Percentiles rank a stretch among this genome's conserved stretches.
phyloP scores from a whole-genome alignment of 768 basidiomycete genomes.

The Lepiota subincarnata region DNA sequence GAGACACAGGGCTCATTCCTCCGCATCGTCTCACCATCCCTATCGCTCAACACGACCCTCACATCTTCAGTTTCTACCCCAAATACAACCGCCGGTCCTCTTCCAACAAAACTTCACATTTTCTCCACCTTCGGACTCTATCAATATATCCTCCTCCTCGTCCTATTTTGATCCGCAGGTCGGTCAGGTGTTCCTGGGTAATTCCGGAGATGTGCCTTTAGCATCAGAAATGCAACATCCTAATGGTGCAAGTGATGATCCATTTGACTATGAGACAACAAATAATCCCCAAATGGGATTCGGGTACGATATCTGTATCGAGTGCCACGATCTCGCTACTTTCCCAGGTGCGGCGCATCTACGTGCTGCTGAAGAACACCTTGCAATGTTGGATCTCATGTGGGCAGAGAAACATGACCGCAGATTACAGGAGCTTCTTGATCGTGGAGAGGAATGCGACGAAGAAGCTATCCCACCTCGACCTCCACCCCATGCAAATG shows the following conservation, averaged over 20 bases:
- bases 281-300: conserved; percentile 47
- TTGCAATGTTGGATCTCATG: conserved; percentile 57
- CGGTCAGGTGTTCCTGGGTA: conserved; percentile 79
- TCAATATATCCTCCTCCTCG: conserved; percentile 30
- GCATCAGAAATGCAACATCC: conserved; percentile 20
- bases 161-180: conserved; percentile 50
- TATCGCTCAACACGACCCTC: conserved; percentile 8
- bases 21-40: conserved; percentile 7
- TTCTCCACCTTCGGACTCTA: conserved; percentile 10
- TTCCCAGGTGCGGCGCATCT: conserved; percentile 67
- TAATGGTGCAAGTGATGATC: conserved; percentile 26
- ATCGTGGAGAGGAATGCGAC: conserved; percentile 19
- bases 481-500: conserved; percentile 68
- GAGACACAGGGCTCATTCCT: conserved; percentile 3
- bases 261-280: conserved; percentile 37
- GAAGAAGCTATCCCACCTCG: conserved; percentile 33
- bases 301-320: conserved; percentile 84
- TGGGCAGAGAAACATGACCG: conserved; percentile 51
- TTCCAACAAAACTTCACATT: conserved; percentile 7
- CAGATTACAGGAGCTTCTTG: conserved; percentile 13
- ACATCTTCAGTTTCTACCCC: conserved; percentile 15
- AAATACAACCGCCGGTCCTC: conserved; percentile 7
- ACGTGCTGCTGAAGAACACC: conserved; percentile 72
- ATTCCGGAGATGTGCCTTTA: conserved; percentile 75
- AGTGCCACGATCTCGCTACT: conserved; percentile 79